A percentile compares a stretch with the other conserved stretches of the same genome.
These are phyloP conservation scores for Peronosclerospora sorghi DNA, from an alignment of 352 stramenopile genomes.

Conservation along the genomic window DNA sequence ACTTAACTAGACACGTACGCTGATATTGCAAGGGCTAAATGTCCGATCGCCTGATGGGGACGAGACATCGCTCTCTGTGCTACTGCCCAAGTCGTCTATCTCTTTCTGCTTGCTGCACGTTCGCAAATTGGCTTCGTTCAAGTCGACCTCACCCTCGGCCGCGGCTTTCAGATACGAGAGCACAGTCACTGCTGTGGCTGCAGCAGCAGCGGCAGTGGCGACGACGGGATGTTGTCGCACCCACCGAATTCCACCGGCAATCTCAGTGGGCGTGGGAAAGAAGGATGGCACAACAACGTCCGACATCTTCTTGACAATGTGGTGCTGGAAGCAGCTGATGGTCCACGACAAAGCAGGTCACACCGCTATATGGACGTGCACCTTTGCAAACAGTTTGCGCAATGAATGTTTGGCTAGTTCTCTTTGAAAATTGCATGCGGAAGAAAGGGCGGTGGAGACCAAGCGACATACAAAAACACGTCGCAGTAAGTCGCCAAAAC, in stretches of 20 bases:
- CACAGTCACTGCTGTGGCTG: conserved; percentile 57
- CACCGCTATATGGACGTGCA: too few species aligned
- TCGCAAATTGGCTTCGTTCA: conserved; percentile 5
- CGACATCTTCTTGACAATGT: conserved; percentile 23
- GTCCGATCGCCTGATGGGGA: conserved; percentile 26
- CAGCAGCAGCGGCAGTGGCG: conserved; percentile 49
- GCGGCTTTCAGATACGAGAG: conserved; percentile 45
- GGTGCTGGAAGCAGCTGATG: neutral
- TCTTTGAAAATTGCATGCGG: conserved; percentile 14
- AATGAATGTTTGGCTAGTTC: conserved; percentile 3
- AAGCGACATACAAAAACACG: conserved; percentile 21
- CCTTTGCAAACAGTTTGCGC: neutral
- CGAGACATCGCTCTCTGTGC: conserved; percentile 55
- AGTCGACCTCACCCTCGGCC: conserved; percentile 19
- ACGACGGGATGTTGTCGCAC: conserved; percentile 63
- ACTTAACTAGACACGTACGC: conserved; percentile 14
- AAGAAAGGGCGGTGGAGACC: conserved; percentile 9
- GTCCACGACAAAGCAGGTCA: neutral
- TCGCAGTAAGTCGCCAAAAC: conserved; percentile 12
- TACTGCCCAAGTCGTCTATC: conserved; percentile 45
- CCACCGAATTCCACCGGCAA: conserved; percentile 63
- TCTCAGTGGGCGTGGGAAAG: conserved; percentile 71
- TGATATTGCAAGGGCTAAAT: conserved; percentile 22
- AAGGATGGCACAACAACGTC: conserved; percentile 57
- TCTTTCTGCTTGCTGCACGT: conserved; percentile 7